phyloP scores from a whole-genome alignment of 2,329 filamentous ascomycete genomes.

The Neofusicoccum umdonicola region DNA sequence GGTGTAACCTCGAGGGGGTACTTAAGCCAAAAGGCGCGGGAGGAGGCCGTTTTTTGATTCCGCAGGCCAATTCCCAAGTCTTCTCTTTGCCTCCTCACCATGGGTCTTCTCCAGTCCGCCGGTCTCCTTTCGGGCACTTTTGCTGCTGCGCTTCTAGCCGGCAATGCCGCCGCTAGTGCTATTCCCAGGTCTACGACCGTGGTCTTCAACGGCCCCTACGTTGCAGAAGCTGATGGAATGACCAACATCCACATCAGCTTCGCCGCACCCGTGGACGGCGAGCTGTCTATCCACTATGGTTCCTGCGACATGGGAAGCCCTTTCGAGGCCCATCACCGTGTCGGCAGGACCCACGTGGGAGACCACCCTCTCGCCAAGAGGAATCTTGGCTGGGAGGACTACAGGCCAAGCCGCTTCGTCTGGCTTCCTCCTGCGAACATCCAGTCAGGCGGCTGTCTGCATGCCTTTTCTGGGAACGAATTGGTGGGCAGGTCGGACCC shows the following conservation, averaged over 20 bases:
- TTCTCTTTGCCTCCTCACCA: background rate
- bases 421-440: slow-evolving; percentile 47
- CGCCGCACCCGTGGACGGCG: slow-evolving; percentile 22
- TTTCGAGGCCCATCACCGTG: slow-evolving; percentile 19
- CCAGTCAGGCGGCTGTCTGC: slow-evolving; percentile 41
- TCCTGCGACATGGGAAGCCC: slow-evolving; percentile 19
- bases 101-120: slow-evolving; percentile 5
- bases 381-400: slow-evolving; percentile 21
- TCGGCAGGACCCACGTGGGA: slow-evolving; percentile 26
- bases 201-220: slow-evolving; percentile 20
- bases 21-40: background rate
- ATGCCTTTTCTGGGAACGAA: slow-evolving; percentile 42
- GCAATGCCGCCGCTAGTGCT: background rate
- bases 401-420: slow-evolving; percentile 46
- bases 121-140: background rate
- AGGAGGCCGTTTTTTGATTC: background rate
- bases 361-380: slow-evolving; percentile 24
- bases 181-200: slow-evolving; percentile 11
- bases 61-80: background rate
- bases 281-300: slow-evolving; percentile 26
- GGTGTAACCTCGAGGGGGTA: background rate
- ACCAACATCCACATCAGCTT: slow-evolving; percentile 26
- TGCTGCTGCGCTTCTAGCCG: background rate
- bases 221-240: slow-evolving; percentile 21
- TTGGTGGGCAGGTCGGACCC: slow-evolving; percentile 45